Base-by-base conservation (phyloP, 1,284 basidiomycete genomes). In the Cystobasidium pallidum region DNA sequence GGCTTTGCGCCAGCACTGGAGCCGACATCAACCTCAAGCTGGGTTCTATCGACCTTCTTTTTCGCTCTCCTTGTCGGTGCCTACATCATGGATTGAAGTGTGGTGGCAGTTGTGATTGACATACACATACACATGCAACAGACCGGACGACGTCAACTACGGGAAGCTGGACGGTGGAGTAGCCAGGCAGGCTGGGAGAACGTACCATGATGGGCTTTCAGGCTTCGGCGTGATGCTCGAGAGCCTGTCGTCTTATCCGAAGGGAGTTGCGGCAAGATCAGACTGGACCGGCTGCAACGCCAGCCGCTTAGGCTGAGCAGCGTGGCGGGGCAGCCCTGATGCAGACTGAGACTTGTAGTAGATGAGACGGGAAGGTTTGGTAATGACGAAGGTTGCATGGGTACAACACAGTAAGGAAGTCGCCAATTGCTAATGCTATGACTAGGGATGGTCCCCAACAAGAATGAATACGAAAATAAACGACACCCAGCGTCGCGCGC, bases 11-110 rank as follows among this genome's bases (percentile, higher is more conserved):
- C 59, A 28, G 68, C 49, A 41, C 59, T 28, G 24, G 36, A 28
- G 41, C 59, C 59, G n/a, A 71, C 59, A 51, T 71, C 68, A 17
- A 71, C 59, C 61, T 71, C 68, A 39, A 71, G 68, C 34, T 45
- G 45, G 11, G 59, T 71, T 39, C 59, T 71, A 36, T 57, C 68
- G 24, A 54, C 30, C 32, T 57, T 58, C 51, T 71, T 71, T 58
- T 70, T 70, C 43, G 45, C 58, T 28, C 62, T 70, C 28, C 67
- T 41, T n/a, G 58, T 62, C 8, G 67, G 67, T 30, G 67, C 67
- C 67, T 70, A n/a, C n/a, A 32, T 47, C 21, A n/a, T 45, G 43
- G 11, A n/a, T 45, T 8, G 7, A 17, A 32, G n/a, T 51, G 28
- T n/a, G 34, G 19, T 11, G 43, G 43, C 19, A 45, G 11, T 45